Conservation (phyloP, 345 rosid genomes). For the Syzygium aqueum region DNA sequence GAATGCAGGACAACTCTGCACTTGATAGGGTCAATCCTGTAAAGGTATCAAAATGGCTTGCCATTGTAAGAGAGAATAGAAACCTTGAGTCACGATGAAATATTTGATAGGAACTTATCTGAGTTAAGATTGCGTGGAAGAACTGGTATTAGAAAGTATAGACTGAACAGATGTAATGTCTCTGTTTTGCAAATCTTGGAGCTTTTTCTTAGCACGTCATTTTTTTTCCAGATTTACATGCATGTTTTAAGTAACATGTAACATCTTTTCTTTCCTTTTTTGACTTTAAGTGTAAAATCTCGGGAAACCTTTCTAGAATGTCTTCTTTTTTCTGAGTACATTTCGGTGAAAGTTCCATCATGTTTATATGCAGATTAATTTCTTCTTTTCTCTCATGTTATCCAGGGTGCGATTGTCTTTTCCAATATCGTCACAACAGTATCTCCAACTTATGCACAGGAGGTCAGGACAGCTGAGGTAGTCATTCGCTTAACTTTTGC, state of each 20-base stretch:
- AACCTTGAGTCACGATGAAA: not conserved
- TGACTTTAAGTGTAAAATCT: not conserved
- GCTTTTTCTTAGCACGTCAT: not conserved
- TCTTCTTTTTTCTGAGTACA: not conserved
- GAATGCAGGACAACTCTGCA: slow-evolving; percentile 88
- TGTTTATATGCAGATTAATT: not conserved
- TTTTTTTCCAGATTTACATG: not conserved
- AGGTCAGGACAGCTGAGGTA: slow-evolving; percentile 90
- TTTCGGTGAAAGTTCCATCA: not conserved
- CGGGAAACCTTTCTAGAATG: not conserved
- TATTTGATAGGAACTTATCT: not conserved
- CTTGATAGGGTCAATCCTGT: slow-evolving; percentile 79
- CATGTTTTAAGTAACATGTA: not conserved
- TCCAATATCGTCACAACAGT: slow-evolving; percentile 97
- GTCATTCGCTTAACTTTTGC: not conserved
- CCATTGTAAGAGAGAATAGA: not conserved
- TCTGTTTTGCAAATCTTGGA: not conserved
- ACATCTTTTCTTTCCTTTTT: not conserved
- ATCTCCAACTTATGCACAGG: slow-evolving; percentile 94
- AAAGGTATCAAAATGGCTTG: slow-evolving; percentile 35
- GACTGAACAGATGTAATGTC: not conserved
- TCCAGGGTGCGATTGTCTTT: slow-evolving; percentile 91
- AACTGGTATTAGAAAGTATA: not conserved
- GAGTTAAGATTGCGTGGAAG: too few species aligned
- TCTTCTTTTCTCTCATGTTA: not conserved